Percentiles rank a stretch among this genome's conserved stretches.
phyloP scores from a whole-genome alignment of 1,139 yeast species.

The Candida tetrigidarum region DNA sequence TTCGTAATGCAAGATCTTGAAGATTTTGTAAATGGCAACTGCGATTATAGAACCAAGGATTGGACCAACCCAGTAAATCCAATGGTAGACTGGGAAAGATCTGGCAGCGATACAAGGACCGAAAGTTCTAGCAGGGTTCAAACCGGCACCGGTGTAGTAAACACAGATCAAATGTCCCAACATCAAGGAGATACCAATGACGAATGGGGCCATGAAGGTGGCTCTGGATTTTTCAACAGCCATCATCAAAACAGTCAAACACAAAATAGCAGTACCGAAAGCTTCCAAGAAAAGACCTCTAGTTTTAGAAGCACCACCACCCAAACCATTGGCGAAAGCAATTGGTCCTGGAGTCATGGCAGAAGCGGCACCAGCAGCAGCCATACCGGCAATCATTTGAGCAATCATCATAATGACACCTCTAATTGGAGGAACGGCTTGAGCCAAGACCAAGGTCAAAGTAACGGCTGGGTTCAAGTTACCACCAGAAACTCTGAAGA shows the following conservation, averaged over 20 bases:
- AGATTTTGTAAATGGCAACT: conserved; percentile 65
- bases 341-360: conserved; percentile 88
- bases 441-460: conserved; percentile 66
- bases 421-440: conserved; percentile 76
- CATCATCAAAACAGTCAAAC: conserved; percentile 77
- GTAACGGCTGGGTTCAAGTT: conserved; percentile 92
- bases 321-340: conserved; percentile 71
- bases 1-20: conserved; percentile 70
- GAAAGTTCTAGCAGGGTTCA: conserved; percentile 88
- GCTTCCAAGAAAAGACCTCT: conserved; percentile 86
- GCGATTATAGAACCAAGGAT: conserved; percentile 71
- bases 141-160: conserved; percentile 89
- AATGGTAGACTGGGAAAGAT: conserved; percentile 80
- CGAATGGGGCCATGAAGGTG: conserved; percentile 81
- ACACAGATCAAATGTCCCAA: conserved; percentile 83
- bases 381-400: conserved; percentile 86
- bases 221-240: conserved; percentile 85
- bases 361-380: conserved; percentile 89
- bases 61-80: conserved; percentile 96
- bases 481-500: conserved; percentile 87
- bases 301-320: conserved; percentile 71
- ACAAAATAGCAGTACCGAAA: conserved; percentile 75
- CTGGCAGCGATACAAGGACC: conserved; percentile 81
- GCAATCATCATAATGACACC: conserved; percentile 66
- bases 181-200: conserved; percentile 81